phyloP scores from a whole-genome alignment of 257 asterid genomes.

The Solanum bukasovii region DNA sequence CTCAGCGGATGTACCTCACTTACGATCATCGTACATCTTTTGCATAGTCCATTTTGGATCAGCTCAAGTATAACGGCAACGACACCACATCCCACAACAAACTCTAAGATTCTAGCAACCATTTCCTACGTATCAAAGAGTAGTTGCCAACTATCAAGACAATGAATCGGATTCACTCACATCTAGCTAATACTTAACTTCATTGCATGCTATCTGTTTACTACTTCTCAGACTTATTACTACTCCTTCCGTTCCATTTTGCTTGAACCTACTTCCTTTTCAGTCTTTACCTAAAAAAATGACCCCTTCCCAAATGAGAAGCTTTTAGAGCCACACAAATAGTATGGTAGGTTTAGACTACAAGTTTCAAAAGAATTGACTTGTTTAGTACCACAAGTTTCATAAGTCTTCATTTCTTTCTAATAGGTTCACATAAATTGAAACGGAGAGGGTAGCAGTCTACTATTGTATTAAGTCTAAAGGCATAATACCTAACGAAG shows the following conservation, averaged over 20 bases:
- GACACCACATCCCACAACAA: neutral
- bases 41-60: neutral
- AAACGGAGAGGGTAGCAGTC: neutral
- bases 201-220: neutral
- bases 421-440: neutral
- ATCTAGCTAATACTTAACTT: too few species aligned
- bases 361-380: neutral
- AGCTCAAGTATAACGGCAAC: neutral
- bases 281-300: neutral
- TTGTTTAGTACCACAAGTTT: neutral
- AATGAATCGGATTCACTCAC: neutral
- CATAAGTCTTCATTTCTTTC: neutral
- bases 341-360: neutral
- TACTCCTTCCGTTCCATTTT: neutral
- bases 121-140: neutral
- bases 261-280: neutral
- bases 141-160: neutral
- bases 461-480: neutral
- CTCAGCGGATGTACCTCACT: neutral
- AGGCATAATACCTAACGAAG: neutral
- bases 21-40: neutral
- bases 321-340: neutral
- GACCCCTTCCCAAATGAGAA: neutral
- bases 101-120: neutral
- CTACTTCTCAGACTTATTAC: neutral